Conservation (phyloP, 2,329 filamentous ascomycete genomes). For the Hypoxylon sp. region DNA sequence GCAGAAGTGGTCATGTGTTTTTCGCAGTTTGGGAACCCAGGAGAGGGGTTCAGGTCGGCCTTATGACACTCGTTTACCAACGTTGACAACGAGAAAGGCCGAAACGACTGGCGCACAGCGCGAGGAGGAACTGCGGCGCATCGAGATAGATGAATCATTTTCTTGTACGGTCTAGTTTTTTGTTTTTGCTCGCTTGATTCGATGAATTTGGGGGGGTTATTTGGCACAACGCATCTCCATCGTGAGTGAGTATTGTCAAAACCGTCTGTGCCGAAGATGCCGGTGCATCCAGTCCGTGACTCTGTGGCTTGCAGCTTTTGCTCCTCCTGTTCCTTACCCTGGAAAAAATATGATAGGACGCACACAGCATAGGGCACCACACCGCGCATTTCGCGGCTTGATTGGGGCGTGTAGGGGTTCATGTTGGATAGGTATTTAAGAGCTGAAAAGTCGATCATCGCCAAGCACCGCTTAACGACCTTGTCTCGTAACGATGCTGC, state of each 20-base stretch:
- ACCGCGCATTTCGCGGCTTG: conserved; percentile 19
- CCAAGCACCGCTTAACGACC: conserved; percentile 14
- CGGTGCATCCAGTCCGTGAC: conserved; percentile 32
- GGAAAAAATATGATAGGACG: too few species aligned
- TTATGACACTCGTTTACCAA: conserved; percentile 19
- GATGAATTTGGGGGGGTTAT: conserved; percentile 16
- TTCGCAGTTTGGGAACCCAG: conserved; percentile 28
- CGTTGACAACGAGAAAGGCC: conserved; percentile 8
- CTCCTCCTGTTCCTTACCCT: conserved; percentile 30
- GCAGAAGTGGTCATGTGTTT: conserved; percentile 34
- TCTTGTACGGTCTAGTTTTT: conserved; percentile 7
- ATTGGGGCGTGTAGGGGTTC: conserved; percentile 25
- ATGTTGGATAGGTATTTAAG: conserved; percentile 13
- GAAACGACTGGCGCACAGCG: conserved; percentile 22
- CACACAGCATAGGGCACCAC: conserved; percentile 23
- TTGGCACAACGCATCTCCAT: conserved; percentile 29
- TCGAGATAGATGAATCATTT: conserved; percentile 23
- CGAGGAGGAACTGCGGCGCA: conserved; percentile 19
- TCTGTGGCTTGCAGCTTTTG: conserved; percentile 35
- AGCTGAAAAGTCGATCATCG: conserved; percentile 32
- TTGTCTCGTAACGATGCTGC: conserved; percentile 9
- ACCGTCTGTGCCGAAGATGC: conserved; percentile 36
- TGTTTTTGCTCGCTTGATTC: conserved; percentile 16
- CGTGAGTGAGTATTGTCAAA: too few species aligned
- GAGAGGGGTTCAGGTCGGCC: conserved; percentile 32